Conservation (phyloP, 1,284 basidiomycete species). For the Pholiota adiposa region DNA sequence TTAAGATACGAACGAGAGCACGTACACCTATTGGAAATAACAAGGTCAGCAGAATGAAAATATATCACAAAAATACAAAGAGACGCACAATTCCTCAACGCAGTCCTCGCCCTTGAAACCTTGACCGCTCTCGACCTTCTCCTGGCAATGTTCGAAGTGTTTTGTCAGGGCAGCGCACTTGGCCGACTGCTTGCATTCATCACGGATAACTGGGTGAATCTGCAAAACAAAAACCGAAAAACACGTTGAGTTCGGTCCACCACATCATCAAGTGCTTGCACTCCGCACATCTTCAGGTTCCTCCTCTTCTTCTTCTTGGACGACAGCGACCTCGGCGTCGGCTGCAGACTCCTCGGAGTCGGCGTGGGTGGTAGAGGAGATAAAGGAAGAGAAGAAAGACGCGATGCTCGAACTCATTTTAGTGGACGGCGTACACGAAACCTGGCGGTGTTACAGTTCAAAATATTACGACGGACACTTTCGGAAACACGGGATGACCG, state of each 20-base stretch:
- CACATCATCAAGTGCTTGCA: background rate
- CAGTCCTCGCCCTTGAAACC: conserved; percentile 90
- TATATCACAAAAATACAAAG: conserved; percentile 6
- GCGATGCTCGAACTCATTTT: conserved; percentile 47
- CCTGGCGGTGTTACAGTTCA: conserved; percentile 13
- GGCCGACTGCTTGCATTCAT: conserved; percentile 72
- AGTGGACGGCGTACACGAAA: conserved; percentile 16
- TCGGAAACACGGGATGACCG: conserved; percentile 19
- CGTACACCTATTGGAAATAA: conserved; percentile 48
- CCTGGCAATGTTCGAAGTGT: conserved; percentile 91
- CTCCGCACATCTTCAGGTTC: conserved; percentile 71
- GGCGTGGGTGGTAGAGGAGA: conserved; percentile 58
- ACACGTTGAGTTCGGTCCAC: background rate
- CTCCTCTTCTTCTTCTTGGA: conserved; percentile 57
- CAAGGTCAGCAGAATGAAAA: conserved; percentile 9
- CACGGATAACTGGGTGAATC: conserved; percentile 70
- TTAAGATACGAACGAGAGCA: conserved; percentile 26
- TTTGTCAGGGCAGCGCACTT: conserved; percentile 76
- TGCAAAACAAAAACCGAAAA: conserved; percentile 30
- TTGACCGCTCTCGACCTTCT: conserved; percentile 82
- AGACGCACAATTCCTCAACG: conserved; percentile 83
- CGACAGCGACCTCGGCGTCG: conserved; percentile 40
- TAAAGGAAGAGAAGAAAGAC: conserved; percentile 67
- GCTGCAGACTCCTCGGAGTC: conserved; percentile 50
- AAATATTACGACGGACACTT: conserved; percentile 23